Evolutionary conservation across 1,284 basidiomycete species (phyloP).

Genomic region (Cutaneotrichosporon sp.): DNA sequence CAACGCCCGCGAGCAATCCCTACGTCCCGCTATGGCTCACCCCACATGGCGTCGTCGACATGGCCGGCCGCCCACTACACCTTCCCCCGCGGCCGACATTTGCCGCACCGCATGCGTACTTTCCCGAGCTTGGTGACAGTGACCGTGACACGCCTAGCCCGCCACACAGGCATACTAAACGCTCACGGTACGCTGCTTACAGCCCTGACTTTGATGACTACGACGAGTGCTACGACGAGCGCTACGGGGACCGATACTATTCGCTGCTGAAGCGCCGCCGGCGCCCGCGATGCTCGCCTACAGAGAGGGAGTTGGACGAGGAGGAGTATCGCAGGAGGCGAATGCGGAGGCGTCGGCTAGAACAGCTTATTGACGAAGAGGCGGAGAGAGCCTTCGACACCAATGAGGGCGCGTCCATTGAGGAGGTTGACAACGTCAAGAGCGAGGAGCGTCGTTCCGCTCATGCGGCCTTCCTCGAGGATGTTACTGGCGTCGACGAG

Average conservation of each 20-base stretch:
- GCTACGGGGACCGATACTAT: background rate
- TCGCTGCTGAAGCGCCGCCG: too few species aligned
- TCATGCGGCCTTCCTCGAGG: too few species aligned
- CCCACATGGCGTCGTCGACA: background rate
- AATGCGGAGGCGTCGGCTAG: too few species aligned
- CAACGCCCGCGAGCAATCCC: background rate
- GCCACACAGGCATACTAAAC: background rate
- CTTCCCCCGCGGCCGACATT: background rate
- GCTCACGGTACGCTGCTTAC: background rate
- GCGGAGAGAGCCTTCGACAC: too few species aligned
- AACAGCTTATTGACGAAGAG: too few species aligned
- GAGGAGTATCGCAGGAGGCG: background rate
- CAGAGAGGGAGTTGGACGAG: background rate
- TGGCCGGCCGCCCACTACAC: background rate
- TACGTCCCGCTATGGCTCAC: conserved; percentile 2
- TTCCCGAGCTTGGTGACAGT: too few species aligned
- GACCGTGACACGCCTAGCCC: background rate
- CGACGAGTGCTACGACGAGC: background rate
- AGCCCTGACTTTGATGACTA: background rate
- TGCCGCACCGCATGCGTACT: too few species aligned
- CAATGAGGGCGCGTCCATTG: too few species aligned
- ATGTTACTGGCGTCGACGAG: too few species aligned
- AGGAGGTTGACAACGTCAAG: too few species aligned
- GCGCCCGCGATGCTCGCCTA: too few species aligned
- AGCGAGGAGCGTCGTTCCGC: too few species aligned